Conservation (phyloP, 2,329 filamentous ascomycete species). For the Paecilomyces dactylethromorphus region DNA sequence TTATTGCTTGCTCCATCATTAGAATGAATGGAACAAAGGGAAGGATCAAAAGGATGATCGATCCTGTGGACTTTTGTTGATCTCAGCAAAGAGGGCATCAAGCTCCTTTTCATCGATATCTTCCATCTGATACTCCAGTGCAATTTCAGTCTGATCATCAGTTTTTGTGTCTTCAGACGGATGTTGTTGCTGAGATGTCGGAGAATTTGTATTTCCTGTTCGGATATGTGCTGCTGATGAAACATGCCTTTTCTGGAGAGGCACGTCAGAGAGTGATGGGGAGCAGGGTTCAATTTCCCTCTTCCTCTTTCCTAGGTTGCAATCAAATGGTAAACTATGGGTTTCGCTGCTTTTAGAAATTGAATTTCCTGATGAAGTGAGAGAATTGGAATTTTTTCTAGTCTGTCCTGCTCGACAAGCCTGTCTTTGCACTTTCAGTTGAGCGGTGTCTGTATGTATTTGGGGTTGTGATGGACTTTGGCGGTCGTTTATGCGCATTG, state of each 20-base stretch:
- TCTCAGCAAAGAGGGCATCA: background rate
- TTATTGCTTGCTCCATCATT: too few relatives aligned
- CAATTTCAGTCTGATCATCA: background rate
- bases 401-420: too few relatives aligned
- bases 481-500: too few relatives aligned
- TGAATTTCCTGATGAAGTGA: background rate
- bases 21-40: background rate
- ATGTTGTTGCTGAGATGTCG: background rate
- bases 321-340: background rate
- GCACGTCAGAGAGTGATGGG: background rate
- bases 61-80: background rate
- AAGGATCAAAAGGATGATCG: background rate
- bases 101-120: background rate
- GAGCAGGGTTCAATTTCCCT: background rate
- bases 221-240: background rate
- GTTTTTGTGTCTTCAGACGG: background rate
- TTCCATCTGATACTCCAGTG: background rate
- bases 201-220: background rate
- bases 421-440: too few relatives aligned
- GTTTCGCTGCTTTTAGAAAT: background rate
- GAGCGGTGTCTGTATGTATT: too few relatives aligned
- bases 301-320: background rate
- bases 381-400: background rate
- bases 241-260: background rate
- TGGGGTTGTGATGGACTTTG: too few relatives aligned